Evolutionary conservation across 352 stramenopile species (phyloP), one percentile per base, ranked within the genome.

Genomic region (Saprolegnia parasitica): DNA sequence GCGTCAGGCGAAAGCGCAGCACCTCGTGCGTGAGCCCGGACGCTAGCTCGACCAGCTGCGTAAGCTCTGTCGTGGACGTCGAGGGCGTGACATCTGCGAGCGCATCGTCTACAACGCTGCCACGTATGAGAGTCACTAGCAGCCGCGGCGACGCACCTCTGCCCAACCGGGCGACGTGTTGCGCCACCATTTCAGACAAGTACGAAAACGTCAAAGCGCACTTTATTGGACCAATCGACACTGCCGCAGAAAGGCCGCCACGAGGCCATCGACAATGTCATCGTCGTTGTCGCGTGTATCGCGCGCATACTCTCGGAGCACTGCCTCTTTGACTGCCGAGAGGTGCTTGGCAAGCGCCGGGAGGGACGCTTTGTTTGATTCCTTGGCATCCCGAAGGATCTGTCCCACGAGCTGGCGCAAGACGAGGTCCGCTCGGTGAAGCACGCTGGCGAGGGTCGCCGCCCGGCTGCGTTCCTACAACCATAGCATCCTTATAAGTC

Each of bases 41-140:
- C 2, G 60, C 60, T 4, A 67, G n/a, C n/a, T 67, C 60, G 32
- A 67, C 16, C 9, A 55, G n/a, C 11, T 67, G 32, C 23, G 57
- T 11, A 10, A 67, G 21, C 35, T 50, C 60, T 11, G 15, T 26
- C 60, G 40, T 29, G 0, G 60, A 55, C 46, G 37, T 21, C 13
- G 24, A 26, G 2, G 37, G 10, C 20, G 20, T 11, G 11, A 67
- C 21, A 39, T 54, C 60, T 16, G 20, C 8, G 24, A 56, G 32
- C n/a, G 26, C 40, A 5, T 21, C n/a, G 32, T 67, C 60, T 67
- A 49, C 37, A 21, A 60, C 13, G 42, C 29, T 35, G 29, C 29
- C 29, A 35, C 29, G 29, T 35, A 35, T 35, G 29, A 35, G 29
- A 35, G 29, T 5, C 29, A 5, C 29, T 35, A 35, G 29, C 29